Conservation (phyloP, 176 grass and related monocot species). For the Aegilops longissima region DNA sequence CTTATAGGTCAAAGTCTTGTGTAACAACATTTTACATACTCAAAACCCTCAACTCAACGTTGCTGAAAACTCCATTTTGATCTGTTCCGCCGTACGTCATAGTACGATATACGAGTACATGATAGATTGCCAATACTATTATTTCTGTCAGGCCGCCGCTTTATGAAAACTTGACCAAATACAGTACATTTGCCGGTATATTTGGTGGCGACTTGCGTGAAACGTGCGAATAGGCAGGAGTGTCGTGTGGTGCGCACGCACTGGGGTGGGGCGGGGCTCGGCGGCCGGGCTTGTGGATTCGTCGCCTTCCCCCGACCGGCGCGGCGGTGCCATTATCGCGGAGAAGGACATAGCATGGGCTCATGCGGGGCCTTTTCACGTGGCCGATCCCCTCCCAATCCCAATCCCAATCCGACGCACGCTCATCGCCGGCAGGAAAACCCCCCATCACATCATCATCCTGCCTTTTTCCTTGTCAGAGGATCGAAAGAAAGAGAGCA, state of each 20-base stretch:
- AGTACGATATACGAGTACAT: no score
- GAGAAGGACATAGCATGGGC: constrained; percentile 13
- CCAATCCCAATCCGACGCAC: background rate
- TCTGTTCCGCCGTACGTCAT: background rate
- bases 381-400: background rate
- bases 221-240: background rate
- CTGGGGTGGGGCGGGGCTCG: no score
- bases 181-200: background rate
- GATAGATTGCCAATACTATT: no score
- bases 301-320: background rate
- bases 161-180: background rate
- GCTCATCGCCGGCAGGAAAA: background rate
- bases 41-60: background rate
- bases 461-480: background rate
- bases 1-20: constrained; percentile 9
- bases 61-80: background rate
- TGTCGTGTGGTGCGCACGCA: background rate
- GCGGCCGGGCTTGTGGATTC: background rate
- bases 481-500: background rate
- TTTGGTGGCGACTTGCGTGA: background rate
- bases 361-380: background rate
- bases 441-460: background rate
- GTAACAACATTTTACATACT: background rate
- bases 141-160: no score
- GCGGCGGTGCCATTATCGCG: background rate